phyloP scores from a whole-genome alignment of 1,139 yeast genomes.

The Geotrichum restrictum region DNA sequence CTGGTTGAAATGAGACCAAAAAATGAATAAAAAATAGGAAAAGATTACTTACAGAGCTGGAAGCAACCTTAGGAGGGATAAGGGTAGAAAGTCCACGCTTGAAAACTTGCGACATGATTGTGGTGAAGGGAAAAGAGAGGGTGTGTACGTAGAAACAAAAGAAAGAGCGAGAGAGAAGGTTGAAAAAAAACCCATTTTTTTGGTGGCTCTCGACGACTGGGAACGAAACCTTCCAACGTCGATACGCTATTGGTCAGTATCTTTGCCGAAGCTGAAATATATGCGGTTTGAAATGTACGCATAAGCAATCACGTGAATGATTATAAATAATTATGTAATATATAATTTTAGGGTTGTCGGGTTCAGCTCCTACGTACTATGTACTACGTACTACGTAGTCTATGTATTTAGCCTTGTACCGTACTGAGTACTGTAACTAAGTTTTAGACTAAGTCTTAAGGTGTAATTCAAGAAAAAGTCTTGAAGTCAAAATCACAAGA shows the following conservation, averaged over 20 bases:
- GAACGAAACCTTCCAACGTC: no score
- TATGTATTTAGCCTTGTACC: no score
- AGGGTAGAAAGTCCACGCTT: constrained; percentile 93
- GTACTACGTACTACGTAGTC: no score
- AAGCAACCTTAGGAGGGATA: constrained; percentile 98
- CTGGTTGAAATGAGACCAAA: no score
- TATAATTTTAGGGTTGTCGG: no score
- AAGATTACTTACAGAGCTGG: constrained; percentile 69
- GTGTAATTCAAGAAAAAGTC: no score
- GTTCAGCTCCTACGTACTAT: no score
- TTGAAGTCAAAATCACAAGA: no score
- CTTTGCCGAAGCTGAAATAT: background rate
- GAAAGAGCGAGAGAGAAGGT: background rate
- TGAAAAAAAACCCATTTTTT: background rate
- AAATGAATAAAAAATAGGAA: background rate
- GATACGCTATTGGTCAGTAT: background rate
- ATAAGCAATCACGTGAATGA: background rate
- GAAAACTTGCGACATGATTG: constrained; percentile 70
- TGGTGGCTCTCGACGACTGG: background rate
- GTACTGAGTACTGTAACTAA: no score
- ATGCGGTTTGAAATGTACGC: background rate
- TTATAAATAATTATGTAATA: no score
- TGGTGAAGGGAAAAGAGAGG: no score
- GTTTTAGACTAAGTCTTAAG: no score
- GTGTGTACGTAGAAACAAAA: background rate